These are phyloP conservation scores for Eutrema heterophyllum DNA, from an alignment of 345 rosid species.

Conservation along the genomic window DNA sequence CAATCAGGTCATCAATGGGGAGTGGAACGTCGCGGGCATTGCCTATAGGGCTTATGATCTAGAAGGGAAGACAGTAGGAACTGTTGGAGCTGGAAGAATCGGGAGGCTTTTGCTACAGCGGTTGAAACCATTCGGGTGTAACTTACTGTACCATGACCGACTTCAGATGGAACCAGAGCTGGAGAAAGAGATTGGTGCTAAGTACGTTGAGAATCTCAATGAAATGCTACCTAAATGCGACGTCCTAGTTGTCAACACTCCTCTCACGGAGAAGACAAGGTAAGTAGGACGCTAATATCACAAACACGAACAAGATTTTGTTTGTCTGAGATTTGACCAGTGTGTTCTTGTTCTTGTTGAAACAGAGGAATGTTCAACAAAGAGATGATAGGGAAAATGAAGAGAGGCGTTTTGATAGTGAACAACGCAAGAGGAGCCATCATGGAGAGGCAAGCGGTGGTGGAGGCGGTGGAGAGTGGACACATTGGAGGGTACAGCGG, in stretches of 20 bases:
- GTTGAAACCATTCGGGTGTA: constrained; percentile 87
- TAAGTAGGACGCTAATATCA: constrained; percentile 18
- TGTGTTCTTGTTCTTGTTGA: not conserved
- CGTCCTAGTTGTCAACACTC: constrained; percentile 73
- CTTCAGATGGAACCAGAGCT: constrained; percentile 66
- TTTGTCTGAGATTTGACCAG: not conserved
- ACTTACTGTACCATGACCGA: constrained; percentile 81
- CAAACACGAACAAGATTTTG: not conserved
- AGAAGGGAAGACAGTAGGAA: constrained; percentile 91
- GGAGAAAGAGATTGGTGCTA: constrained; percentile 69
- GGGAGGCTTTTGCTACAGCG: constrained; percentile 85
- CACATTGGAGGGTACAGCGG: constrained; percentile 95
- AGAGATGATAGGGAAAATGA: constrained; percentile 74
- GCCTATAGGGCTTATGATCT: constrained; percentile 91
- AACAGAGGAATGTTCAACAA: constrained; percentile 72
- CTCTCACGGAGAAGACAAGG: constrained; percentile 84
- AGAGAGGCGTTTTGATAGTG: constrained; percentile 83
- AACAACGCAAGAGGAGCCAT: constrained; percentile 98
- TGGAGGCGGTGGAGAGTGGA: constrained; percentile 73
- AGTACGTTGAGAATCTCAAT: constrained; percentile 71
- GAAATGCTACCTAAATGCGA: constrained; percentile 89
- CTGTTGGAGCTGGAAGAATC: constrained; percentile 87
- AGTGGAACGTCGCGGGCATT: constrained; percentile 91
- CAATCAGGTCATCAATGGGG: constrained; percentile 73
- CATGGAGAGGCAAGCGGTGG: constrained; percentile 89